These are phyloP conservation scores for Sugiyamaella novakii DNA, from an alignment of 1,139 yeast species.

Conservation along the genomic window DNA sequence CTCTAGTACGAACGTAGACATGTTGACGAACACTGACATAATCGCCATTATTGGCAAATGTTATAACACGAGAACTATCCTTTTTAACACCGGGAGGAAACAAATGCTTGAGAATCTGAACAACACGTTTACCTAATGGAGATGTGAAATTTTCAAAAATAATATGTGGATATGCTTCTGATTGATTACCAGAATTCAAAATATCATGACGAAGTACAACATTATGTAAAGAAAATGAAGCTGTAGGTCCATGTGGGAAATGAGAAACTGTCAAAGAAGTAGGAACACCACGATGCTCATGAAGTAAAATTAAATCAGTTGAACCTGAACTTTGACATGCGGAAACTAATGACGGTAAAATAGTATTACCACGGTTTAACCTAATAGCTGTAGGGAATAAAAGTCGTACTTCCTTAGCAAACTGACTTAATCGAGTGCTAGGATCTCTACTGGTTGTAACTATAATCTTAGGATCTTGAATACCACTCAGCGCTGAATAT, in stretches of 20 bases:
- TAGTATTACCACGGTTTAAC: conserved; percentile 89
- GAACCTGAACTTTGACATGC: conserved; percentile 78
- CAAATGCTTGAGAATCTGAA: conserved; percentile 75
- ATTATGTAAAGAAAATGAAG: conserved; percentile 89
- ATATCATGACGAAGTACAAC: conserved; percentile 94
- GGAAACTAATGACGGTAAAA: conserved; percentile 79
- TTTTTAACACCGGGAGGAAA: conserved; percentile 97
- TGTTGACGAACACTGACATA: conserved; percentile 94
- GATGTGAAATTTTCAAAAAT: conserved; percentile 91
- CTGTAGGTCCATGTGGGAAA: conserved; percentile 98
- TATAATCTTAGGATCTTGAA: conserved; percentile 87
- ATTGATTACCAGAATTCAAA: conserved; percentile 78
- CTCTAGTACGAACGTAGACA: conserved; percentile 85
- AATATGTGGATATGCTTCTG: conserved; percentile 91
- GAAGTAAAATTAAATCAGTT: conserved; percentile 81
- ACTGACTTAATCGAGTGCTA: conserved; percentile 78
- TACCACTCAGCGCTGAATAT: conserved; percentile 82
- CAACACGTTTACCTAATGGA: conserved; percentile 81
- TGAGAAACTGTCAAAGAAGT: conserved; percentile 90
- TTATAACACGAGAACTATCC: conserved; percentile 84
- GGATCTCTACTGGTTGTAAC: conserved; percentile 96
- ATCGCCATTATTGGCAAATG: conserved; percentile 89
- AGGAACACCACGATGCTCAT: conserved; percentile 98
- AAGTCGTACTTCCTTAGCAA: conserved; percentile 87
- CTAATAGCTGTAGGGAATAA: conserved; percentile 88